Conservation (phyloP, 441 rosid species). For the Bocquillonia castaneifolia region DNA sequence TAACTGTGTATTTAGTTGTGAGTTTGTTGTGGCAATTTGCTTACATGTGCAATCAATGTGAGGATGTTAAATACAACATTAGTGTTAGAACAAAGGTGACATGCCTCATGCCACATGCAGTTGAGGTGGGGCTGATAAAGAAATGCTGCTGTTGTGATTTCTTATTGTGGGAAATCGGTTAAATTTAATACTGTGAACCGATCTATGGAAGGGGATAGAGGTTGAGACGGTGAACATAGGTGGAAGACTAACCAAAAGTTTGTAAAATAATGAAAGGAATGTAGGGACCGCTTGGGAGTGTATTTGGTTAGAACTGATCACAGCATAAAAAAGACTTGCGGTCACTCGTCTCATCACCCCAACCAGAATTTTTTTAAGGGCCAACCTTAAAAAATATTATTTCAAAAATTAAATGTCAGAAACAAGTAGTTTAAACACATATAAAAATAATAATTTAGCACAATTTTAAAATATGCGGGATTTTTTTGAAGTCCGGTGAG, state of each 20-base stretch:
- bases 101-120: slow-evolving; percentile 10
- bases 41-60: slow-evolving; percentile 10
- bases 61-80: slow-evolving; percentile 16
- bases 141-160: slow-evolving; percentile 8
- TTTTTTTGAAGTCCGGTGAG: no score
- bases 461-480: no score
- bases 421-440: no score
- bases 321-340: neutral
- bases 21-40: slow-evolving; percentile 14
- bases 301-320: slow-evolving; percentile 11
- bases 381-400: no score
- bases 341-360: no score
- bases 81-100: slow-evolving; percentile 15
- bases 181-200: slow-evolving; percentile 9
- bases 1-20: slow-evolving; percentile 12
- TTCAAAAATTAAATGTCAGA: no score
- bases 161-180: slow-evolving; percentile 15
- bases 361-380: no score
- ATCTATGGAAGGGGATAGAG: neutral
- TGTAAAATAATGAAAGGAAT: slow-evolving; percentile 22
- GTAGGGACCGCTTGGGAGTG: slow-evolving; percentile 11
- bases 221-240: neutral
- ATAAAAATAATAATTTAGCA: no score
- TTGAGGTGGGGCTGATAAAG: neutral
- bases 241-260: neutral